Base-by-base conservation (phyloP, 345 rosid genomes). In the Anacardium occidentale region DNA sequence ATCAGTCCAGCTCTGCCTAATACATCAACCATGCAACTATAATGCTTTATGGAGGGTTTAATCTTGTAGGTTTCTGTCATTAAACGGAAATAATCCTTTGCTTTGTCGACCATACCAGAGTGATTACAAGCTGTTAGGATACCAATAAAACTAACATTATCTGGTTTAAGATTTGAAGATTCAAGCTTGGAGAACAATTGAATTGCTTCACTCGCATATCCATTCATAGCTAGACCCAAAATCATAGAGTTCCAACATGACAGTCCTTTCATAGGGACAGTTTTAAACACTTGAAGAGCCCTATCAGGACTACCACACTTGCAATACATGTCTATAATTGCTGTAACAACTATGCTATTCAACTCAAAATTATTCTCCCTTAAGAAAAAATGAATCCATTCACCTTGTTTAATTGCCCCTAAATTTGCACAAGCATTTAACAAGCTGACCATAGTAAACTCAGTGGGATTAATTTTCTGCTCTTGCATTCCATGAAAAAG, bases 211-310 rank as follows among this genome's bases (percentile, higher is more conserved):
- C 76, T 76, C 71, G 75, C 90, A 9, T 62, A 73, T 6, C 91
- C 90, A 66, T 90, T 90, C 69, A 81, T 81, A 51, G 94, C 91
- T 64, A 94, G 76, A 72, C 97, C 94, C 71, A 88, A 75, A 75
- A 94, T 90, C 83, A 88, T 86, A 58, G 96, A 89, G 73, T 94
- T 94, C 93, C 93, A 94, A 72, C 97, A 90, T 3, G 96, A 84
- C 54, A 88, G 74, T 34, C 76, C 88, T 74, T 74, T 88, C 54
- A 69, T 66, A 7, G 75, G 48, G 32, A 71, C 78, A 17, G 32
- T 61, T 61, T 34, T 68, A 68, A 91, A 90, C 71, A 87, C 88
- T 64, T 56, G 76, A 21, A 82, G 68, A 68, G 90, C 93, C 77
- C 77, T 80, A 32, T 78, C 76, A 29, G 87, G 73, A 62, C 84